phyloP scores from a whole-genome alignment of 192 early-diverging fungal species.

The Mortierella antarctica region DNA sequence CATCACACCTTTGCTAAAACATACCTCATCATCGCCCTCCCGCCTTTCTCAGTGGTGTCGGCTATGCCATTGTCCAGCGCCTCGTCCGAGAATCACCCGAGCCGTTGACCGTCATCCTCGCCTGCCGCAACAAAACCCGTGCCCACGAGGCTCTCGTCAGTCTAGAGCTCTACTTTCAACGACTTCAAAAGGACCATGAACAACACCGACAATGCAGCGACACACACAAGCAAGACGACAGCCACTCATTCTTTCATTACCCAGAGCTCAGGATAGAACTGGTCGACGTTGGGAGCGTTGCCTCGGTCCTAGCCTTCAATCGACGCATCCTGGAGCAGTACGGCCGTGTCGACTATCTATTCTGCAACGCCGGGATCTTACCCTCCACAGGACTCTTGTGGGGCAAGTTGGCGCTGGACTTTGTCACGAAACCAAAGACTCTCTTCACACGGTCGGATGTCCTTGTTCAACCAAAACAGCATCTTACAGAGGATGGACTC shows the following conservation, averaged over 20 bases:
- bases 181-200: slow-evolving; percentile 1
- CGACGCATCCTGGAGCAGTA: slow-evolving; percentile 53
- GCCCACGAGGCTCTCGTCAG: slow-evolving; percentile 53
- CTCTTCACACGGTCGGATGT: slow-evolving; percentile 56
- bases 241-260: slow-evolving; percentile 14
- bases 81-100: slow-evolving; percentile 51
- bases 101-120: slow-evolving; percentile 56
- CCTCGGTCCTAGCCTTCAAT: slow-evolving; percentile 54
- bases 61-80: slow-evolving; percentile 64
- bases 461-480: slow-evolving; percentile 58
- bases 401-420: slow-evolving; percentile 29
- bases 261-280: slow-evolving; percentile 57
- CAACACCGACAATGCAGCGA: neutral
- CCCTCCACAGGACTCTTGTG: slow-evolving; percentile 53
- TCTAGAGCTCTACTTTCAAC: slow-evolving; percentile 34
- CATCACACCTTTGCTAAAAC: neutral
- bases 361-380: slow-evolving; percentile 69
- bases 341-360: slow-evolving; percentile 54
- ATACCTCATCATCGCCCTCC: neutral
- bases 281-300: slow-evolving; percentile 56
- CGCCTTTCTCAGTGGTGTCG: slow-evolving; percentile 52
- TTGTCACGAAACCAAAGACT: slow-evolving; percentile 42
- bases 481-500: slow-evolving; percentile 60
- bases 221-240: slow-evolving; percentile 13
- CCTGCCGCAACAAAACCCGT: slow-evolving; percentile 60